phyloP scores from a whole-genome alignment of 352 stramenopile species.

The Phytopythium aichiense region DNA sequence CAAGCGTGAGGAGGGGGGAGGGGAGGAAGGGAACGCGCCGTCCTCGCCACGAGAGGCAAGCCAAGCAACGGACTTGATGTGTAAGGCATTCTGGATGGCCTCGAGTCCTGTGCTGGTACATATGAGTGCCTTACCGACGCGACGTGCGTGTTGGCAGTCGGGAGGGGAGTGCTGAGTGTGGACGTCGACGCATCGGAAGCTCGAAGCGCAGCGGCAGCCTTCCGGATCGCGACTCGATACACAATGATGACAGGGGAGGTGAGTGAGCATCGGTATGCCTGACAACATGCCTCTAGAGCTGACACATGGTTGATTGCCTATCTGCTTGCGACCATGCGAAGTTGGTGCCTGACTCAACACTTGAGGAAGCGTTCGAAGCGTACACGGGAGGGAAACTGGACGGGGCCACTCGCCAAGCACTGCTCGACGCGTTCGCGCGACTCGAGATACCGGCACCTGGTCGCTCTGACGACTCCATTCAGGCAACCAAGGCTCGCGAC shows the following conservation, averaged over 20 bases:
- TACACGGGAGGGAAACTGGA: conserved; percentile 24
- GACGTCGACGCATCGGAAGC: conserved; percentile 5
- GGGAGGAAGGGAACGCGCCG: neutral
- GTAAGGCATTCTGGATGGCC: neutral
- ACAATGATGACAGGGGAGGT: conserved; percentile 21
- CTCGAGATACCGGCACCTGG: neutral
- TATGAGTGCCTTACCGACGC: neutral
- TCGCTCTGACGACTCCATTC: neutral
- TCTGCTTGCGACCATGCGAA: neutral
- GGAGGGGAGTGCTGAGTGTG: conserved; percentile 15
- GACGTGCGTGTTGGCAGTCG: conserved; percentile 16
- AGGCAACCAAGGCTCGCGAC: neutral
- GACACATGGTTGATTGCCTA: neutral
- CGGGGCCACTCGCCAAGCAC: conserved; percentile 5
- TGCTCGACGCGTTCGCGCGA: neutral
- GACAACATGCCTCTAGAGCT: neutral
- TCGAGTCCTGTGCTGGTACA: neutral
- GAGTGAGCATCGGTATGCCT: neutral
- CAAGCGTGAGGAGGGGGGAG: neutral
- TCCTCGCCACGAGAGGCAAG: neutral
- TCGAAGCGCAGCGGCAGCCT: conserved; percentile 17
- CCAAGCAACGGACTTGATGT: neutral
- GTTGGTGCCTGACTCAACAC: neutral
- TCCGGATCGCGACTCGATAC: conserved; percentile 32
- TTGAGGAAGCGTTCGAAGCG: conserved; percentile 20